These are phyloP conservation scores for Tylopilus subfusipes DNA, from an alignment of 768 basidiomycete genomes.

Conservation along the genomic window DNA sequence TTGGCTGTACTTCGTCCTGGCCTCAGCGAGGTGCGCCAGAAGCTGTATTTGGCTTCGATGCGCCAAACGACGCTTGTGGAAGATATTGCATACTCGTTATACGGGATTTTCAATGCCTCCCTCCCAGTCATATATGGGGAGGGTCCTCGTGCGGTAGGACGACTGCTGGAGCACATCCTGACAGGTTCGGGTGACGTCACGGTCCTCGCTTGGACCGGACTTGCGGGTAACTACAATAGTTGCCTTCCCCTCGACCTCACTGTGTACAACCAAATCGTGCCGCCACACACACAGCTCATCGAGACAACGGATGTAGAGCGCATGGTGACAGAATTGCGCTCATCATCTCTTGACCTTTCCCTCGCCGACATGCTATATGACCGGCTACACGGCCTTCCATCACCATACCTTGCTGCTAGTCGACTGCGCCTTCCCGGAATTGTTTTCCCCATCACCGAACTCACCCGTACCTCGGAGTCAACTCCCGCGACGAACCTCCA, in stretches of 20 bases:
- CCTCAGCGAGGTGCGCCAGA: neutral
- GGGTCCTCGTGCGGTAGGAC: neutral
- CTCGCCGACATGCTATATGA: neutral
- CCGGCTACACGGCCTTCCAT: neutral
- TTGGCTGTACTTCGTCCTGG: neutral
- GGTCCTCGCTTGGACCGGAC: neutral
- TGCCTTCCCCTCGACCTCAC: neutral
- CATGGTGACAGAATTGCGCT: neutral
- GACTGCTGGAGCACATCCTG: neutral
- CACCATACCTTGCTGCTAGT: neutral
- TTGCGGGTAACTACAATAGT: neutral
- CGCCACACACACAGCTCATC: neutral
- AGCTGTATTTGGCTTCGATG: neutral
- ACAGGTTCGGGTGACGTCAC: neutral
- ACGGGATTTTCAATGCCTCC: neutral
- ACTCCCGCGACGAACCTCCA: neutral
- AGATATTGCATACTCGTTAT: neutral
- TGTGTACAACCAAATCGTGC: neutral
- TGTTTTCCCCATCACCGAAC: neutral
- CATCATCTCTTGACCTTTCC: neutral
- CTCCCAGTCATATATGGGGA: neutral
- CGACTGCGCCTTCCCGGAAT: neutral
- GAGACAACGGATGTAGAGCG: neutral
- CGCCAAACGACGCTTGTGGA: neutral
- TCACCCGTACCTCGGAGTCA: neutral